Evolutionary conservation across 176 grass and related monocot species (phyloP).

Genomic region (Tuctoria greenei): DNA sequence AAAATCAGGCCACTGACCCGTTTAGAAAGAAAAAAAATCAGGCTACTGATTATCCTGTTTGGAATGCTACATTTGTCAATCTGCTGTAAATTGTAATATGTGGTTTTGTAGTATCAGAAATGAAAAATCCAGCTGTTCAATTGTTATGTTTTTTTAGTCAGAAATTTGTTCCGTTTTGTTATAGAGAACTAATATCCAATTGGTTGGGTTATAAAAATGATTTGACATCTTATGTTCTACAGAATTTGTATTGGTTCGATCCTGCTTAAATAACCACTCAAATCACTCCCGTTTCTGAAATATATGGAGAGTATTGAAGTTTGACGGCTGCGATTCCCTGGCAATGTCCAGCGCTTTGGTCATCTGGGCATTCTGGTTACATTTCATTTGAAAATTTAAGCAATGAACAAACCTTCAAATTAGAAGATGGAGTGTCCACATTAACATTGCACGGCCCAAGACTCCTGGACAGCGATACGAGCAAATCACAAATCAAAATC

Average conservation of each 20-base stretch:
- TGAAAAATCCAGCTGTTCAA: background rate
- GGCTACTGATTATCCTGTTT: background rate
- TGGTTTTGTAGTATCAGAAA: conserved; percentile 10
- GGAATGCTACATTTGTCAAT: background rate
- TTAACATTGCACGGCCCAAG: conserved; percentile 8
- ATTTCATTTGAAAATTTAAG: conserved; percentile 6
- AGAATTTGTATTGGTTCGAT: background rate
- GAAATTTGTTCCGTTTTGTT: background rate
- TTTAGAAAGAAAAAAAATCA: background rate
- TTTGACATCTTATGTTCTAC: background rate
- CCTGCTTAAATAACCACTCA: background rate
- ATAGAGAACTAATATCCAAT: background rate
- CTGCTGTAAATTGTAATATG: conserved; percentile 20
- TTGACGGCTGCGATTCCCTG: conserved; percentile 33
- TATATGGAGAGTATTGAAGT: conserved; percentile 13
- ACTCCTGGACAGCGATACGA: conserved; percentile 30
- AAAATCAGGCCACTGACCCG: background rate
- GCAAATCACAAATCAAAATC: background rate
- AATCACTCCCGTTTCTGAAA: background rate
- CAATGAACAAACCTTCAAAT: background rate
- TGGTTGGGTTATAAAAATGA: background rate
- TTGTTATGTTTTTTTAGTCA: background rate
- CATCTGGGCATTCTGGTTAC: background rate
- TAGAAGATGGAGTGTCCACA: conserved; percentile 43
- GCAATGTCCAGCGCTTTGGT: background rate